These are phyloP conservation scores for Tolypocladium endophyticum DNA, from an alignment of 2,329 filamentous ascomycete species.

Conservation along the genomic window DNA sequence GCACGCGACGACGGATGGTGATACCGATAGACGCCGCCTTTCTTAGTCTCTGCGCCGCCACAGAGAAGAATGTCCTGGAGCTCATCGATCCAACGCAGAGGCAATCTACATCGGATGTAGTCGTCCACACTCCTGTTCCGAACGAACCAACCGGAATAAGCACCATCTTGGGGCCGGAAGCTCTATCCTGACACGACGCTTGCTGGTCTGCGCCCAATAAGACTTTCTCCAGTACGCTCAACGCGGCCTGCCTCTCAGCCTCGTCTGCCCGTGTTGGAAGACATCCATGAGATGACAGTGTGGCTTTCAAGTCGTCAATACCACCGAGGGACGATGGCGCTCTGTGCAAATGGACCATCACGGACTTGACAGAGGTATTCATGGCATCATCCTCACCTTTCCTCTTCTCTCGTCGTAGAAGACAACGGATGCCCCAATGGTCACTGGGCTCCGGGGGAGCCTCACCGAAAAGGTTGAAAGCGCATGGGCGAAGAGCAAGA, in stretches of 20 bases:
- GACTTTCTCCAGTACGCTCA: conserved; percentile 32
- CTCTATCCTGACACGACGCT: conserved; percentile 2
- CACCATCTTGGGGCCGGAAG: conserved; percentile 26
- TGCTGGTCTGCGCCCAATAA: conserved; percentile 22
- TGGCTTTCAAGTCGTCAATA: conserved; percentile 22
- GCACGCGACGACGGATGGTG: conserved; percentile 44
- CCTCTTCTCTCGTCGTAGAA: conserved; percentile 15
- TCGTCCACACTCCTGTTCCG: conserved; percentile 50
- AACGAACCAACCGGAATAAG: conserved; percentile 57
- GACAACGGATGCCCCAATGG: conserved; percentile 47
- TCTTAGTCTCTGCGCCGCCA: conserved; percentile 44
- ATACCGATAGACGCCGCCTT: conserved; percentile 32
- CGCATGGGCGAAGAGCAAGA: conserved; percentile 17
- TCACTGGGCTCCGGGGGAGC: conserved; percentile 29
- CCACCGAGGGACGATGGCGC: conserved; percentile 20
- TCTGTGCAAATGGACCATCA: conserved; percentile 16
- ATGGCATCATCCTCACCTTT: background rate
- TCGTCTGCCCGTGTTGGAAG: conserved; percentile 37
- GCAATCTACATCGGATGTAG: conserved; percentile 53
- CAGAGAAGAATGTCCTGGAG: conserved; percentile 48
- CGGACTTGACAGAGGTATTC: background rate
- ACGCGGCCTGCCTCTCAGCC: conserved; percentile 27
- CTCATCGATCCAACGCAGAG: conserved; percentile 54
- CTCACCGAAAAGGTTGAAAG: conserved; percentile 49
- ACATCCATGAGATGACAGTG: conserved; percentile 24